Percentiles rank a stretch among this genome's conserved stretches.
Conservation (phyloP, 2,329 filamentous ascomycete species). For the Arthrobotrys entomopaga region DNA sequence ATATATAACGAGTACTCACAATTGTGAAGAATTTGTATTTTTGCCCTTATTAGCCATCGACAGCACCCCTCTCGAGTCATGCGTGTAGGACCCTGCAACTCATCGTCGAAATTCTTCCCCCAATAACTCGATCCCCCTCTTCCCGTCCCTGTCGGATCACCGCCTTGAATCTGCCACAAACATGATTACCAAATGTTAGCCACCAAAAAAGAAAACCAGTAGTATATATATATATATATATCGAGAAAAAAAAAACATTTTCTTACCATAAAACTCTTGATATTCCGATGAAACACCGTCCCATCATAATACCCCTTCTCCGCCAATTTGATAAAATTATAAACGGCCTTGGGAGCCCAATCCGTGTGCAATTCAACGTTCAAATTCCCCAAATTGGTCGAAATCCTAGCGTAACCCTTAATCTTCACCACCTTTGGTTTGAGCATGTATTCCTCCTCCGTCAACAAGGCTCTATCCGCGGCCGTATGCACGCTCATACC, state of each 20-base stretch:
- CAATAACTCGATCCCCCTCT: conserved; percentile 90
- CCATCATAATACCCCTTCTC: conserved; percentile 90
- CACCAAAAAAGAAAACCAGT: too few relatives aligned
- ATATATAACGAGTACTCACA: conserved; percentile 64
- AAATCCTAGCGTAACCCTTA: conserved; percentile 90
- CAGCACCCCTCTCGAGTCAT: conserved; percentile 80
- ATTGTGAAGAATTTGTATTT: conserved; percentile 95
- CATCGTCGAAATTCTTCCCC: conserved; percentile 93
- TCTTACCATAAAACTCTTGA: conserved; percentile 84
- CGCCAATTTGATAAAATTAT: conserved; percentile 91
- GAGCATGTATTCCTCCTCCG: conserved; percentile 96
- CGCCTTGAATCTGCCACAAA: conserved; percentile 78
- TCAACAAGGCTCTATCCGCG: conserved; percentile 83
- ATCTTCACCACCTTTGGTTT: conserved; percentile 87
- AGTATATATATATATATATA: too few relatives aligned
- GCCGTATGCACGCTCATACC: conserved; percentile 92
- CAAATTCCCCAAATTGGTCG: conserved; percentile 83
- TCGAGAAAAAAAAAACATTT: background rate
- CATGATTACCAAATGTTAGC: background rate
- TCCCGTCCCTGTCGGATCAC: conserved; percentile 91
- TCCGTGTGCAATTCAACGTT: conserved; percentile 92
- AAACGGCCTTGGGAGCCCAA: conserved; percentile 89
- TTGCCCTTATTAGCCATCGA: conserved; percentile 99
- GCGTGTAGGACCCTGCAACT: conserved; percentile 91
- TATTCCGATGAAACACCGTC: conserved; percentile 90